Percentiles rank a stretch among this genome's conserved stretches.
Conservation (phyloP, 2,329 filamentous ascomycete species). For the Drechslerella dactyloides region DNA sequence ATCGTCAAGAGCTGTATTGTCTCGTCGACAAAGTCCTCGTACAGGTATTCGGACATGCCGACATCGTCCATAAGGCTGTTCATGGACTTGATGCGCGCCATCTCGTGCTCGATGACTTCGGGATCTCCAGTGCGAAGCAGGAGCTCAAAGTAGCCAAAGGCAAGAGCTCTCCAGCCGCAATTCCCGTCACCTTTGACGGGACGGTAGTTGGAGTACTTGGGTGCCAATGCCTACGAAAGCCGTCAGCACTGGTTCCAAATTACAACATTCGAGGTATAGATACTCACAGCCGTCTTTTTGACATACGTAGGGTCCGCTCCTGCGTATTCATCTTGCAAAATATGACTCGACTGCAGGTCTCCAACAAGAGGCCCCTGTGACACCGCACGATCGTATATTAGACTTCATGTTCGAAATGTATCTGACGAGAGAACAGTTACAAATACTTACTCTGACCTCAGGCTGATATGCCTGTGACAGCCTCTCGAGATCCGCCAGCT, state of each 20-base stretch:
- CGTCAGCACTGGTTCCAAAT: constrained; percentile 16
- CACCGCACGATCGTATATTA: not conserved
- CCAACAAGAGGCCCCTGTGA: constrained; percentile 81
- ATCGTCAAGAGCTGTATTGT: constrained; percentile 72
- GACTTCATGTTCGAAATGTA: not conserved
- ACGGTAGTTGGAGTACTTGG: constrained; percentile 85
- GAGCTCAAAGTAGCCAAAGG: constrained; percentile 90
- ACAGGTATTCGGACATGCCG: constrained; percentile 72
- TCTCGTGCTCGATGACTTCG: constrained; percentile 72
- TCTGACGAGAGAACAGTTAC: not conserved
- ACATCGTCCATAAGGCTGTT: constrained; percentile 72
- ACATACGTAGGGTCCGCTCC: constrained; percentile 84
- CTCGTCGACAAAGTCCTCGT: constrained; percentile 83
- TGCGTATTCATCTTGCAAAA: constrained; percentile 83
- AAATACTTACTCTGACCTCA: constrained; percentile 48
- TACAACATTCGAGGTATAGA: not conserved
- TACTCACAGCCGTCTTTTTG: constrained; percentile 80
- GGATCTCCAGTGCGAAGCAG: constrained; percentile 72
- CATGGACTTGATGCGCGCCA: constrained; percentile 73
- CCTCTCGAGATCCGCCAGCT: constrained; percentile 52
- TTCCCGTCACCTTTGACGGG: constrained; percentile 90
- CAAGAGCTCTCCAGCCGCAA: constrained; percentile 98
- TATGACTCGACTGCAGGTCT: constrained; percentile 75
- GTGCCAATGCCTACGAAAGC: constrained; percentile 71
- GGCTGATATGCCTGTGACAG: constrained; percentile 53